Base-by-base conservation (phyloP, 164 flowering plant species). In the Paratinospora sagittata region DNA sequence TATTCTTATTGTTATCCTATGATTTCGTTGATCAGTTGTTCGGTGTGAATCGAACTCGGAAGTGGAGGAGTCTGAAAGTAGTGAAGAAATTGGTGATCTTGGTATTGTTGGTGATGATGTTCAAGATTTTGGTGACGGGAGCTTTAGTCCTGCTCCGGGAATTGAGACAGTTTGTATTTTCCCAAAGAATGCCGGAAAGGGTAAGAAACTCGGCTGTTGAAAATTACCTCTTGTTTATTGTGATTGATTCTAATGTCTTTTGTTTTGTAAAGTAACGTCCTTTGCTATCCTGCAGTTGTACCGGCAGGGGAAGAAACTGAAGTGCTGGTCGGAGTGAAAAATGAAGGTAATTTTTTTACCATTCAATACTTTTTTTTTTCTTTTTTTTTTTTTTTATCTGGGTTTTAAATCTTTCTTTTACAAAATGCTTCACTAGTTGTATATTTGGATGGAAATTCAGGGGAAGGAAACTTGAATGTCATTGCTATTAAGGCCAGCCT, bases 221-320 rank as follows among this genome's bases (percentile, higher is more conserved):
- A 34, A 30, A 19, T 7, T 30, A n/a, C 21, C 5, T n/a, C 33
- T 65, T 16, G 11, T 30, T 30, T 26, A 65, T 27, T 10, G 1
- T 36, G 13, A 24, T 27, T 72, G 27, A 37, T 63, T 66, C 58
- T 16, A 45, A 55, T 57, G 33, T 55, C 34, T 36, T 33, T 60
- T 69, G 7, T 75, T 3, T 64, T 24, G 39, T 57, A 19, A 8
- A n/a, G 61, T n/a, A 55, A 19, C 17, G 24, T 55, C 21, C 24
- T 55, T 23, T 0, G 23, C 34, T 36, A 30, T 69, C 62, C 34
- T 81, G 80, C 87, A 96, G 98, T 81, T 81, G 86, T 93, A 19
- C 36, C 79, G 6, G 93, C 98, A 27, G 99, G 99, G 65, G 91
- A 91, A 82, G 95, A 89, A 74, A 78, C 90, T 71, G 93, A 91